Evolutionary conservation across 106 monocot genomes (phyloP).

Genomic region (Agapanthus africanus): DNA sequence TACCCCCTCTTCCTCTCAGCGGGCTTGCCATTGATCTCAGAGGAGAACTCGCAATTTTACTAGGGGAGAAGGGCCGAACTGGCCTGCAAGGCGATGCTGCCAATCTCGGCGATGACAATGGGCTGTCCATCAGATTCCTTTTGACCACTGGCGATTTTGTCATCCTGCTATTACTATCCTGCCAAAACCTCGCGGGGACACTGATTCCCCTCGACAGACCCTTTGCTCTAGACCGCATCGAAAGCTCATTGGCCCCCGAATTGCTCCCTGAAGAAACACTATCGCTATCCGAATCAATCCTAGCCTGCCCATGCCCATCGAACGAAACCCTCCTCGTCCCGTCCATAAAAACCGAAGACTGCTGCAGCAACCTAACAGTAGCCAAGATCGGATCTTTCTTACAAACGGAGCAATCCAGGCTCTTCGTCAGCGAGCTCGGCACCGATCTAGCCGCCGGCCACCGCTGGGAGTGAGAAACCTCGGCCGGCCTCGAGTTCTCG

Average conservation of each 20-base stretch:
- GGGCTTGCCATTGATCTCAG: slow-evolving; percentile 53
- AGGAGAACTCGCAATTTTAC: slow-evolving; percentile 30
- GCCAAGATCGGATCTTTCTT: slow-evolving; percentile 28
- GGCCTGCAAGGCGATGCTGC: slow-evolving; percentile 8
- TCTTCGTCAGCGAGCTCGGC: slow-evolving; percentile 39
- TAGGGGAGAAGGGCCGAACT: slow-evolving; percentile 34
- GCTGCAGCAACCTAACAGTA: slow-evolving; percentile 48
- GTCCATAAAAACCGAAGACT: no score
- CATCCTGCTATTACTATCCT: slow-evolving; percentile 57
- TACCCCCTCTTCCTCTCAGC: slow-evolving; percentile 27
- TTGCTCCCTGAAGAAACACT: slow-evolving; percentile 90
- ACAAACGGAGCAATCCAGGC: background rate
- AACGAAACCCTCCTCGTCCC: slow-evolving; percentile 47
- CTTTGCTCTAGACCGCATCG: slow-evolving; percentile 10
- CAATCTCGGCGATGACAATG: slow-evolving; percentile 21
- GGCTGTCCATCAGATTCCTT: slow-evolving; percentile 20
- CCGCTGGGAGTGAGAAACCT: slow-evolving; percentile 48
- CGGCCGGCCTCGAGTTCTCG: slow-evolving; percentile 59
- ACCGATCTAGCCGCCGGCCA: slow-evolving; percentile 28
- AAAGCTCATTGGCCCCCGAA: slow-evolving; percentile 45
- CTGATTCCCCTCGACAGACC: slow-evolving; percentile 38
- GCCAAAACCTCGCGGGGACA: slow-evolving; percentile 72
- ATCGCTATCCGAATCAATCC: slow-evolving; percentile 67
- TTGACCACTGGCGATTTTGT: slow-evolving; percentile 23
- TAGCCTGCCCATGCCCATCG: slow-evolving; percentile 38